Evolutionary conservation across 495 filamentous ascomycete species (phyloP).

Genomic region (Penicillium canescens): DNA sequence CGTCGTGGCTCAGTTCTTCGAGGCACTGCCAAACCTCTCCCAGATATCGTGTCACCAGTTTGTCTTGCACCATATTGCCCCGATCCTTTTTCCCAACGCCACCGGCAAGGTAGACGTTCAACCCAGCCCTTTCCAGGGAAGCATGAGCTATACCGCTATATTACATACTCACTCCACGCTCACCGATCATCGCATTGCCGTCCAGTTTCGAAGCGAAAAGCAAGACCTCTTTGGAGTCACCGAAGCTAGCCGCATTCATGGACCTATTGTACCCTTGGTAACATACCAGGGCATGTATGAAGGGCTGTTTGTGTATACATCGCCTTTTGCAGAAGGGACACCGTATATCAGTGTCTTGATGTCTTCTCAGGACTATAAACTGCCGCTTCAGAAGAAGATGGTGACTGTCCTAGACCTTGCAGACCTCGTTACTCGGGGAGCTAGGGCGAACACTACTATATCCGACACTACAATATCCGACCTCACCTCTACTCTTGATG

Average conservation of each 20-base stretch:
- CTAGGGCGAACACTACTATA: conserved; percentile 12
- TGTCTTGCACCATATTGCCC: conserved; percentile 14
- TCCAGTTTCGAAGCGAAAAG: conserved; percentile 13
- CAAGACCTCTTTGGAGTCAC: conserved; percentile 15
- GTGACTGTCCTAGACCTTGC: conserved; percentile 8
- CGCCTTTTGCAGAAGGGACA: conserved; percentile 14
- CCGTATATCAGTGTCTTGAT: conserved; percentile 17
- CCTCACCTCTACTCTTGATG: conserved; percentile 8
- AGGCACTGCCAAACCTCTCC: conserved; percentile 15
- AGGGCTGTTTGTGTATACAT: conserved; percentile 13
- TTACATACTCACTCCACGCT: conserved; percentile 12
- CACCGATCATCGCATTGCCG: conserved; percentile 10
- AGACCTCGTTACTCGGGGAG: conserved; percentile 14
- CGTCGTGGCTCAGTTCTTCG: conserved; percentile 19
- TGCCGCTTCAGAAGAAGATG: conserved; percentile 14
- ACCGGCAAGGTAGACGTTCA: conserved; percentile 11
- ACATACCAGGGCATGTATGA: conserved; percentile 14
- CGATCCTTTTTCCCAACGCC: conserved; percentile 10
- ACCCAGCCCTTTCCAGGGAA: conserved; percentile 12
- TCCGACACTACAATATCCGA: conserved; percentile 7
- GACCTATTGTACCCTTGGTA: conserved; percentile 15
- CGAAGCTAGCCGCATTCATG: conserved; percentile 12
- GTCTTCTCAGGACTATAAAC: conserved; percentile 11
- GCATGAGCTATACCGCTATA: conserved; percentile 15
- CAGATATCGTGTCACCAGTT: conserved; percentile 18